Percentiles rank a stretch among this genome's conserved stretches.
These are phyloP conservation scores for Halenospora varia DNA, from an alignment of 495 filamentous ascomycete species.

Conservation along the genomic window DNA sequence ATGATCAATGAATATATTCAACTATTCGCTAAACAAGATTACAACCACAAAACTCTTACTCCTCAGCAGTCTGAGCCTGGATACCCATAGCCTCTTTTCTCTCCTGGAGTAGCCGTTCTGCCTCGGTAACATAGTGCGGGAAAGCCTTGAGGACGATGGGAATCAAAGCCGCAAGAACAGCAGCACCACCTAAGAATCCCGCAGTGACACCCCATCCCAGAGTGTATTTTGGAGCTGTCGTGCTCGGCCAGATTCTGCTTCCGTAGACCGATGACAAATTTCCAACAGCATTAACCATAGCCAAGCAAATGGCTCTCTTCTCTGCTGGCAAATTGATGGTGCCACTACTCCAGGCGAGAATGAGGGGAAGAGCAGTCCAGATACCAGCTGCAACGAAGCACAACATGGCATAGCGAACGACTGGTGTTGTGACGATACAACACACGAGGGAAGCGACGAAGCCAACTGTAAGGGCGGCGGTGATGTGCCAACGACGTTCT, in stretches of 20 bases:
- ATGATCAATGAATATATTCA: too few relatives aligned
- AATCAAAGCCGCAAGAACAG: constrained; percentile 17
- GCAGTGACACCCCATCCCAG: constrained; percentile 26
- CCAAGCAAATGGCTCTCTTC: constrained; percentile 42
- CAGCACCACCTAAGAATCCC: constrained; percentile 17
- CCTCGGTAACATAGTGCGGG: too few relatives aligned
- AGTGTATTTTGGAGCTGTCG: constrained; percentile 25
- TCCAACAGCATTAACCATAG: constrained; percentile 44
- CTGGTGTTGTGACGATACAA: constrained; percentile 39
- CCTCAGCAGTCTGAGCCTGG: too few relatives aligned
- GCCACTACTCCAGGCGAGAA: constrained; percentile 39
- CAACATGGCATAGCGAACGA: constrained; percentile 47
- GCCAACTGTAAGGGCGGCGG: constrained; percentile 35
- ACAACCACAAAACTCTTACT: too few relatives aligned
- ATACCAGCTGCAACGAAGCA: constrained; percentile 47
- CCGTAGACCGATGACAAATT: constrained; percentile 51
- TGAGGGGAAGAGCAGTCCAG: constrained; percentile 41
- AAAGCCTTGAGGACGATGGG: constrained; percentile 18
- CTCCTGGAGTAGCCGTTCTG: too few relatives aligned
- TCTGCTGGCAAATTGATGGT: constrained; percentile 40
- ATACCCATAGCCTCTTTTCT: too few relatives aligned
- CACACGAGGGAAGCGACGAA: constrained; percentile 39
- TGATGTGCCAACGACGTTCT: constrained; percentile 28
- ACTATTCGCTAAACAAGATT: too few relatives aligned
- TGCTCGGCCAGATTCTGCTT: constrained; percentile 26